Conservation (phyloP, 345 rosid species). For the Hibiscus tridactylites region DNA sequence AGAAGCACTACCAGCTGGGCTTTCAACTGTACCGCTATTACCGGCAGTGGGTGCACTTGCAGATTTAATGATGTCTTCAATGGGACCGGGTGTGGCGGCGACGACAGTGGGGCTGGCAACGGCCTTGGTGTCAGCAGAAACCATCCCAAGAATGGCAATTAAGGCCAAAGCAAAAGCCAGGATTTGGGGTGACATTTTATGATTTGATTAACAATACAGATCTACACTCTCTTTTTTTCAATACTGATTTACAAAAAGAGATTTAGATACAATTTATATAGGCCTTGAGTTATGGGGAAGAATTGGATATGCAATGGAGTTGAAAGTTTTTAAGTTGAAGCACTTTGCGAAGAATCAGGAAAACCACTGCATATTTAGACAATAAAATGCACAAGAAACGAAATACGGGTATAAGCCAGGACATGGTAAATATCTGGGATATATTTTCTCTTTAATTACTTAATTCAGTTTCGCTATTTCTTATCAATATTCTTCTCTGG, state of each 20-base stretch:
- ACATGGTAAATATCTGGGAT: neutral
- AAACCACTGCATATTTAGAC: neutral
- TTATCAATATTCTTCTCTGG: no score
- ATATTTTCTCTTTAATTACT: no score
- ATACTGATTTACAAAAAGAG: neutral
- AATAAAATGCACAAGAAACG: neutral
- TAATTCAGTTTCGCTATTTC: no score
- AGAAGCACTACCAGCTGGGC: neutral
- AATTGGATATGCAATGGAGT: neutral
- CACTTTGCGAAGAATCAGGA: neutral
- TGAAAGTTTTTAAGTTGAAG: neutral
- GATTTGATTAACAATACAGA: neutral
- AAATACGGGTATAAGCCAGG: neutral
- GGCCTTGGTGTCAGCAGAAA: constrained; percentile 19
- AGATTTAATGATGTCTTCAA: neutral
- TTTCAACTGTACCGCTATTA: neutral
- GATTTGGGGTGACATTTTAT: constrained; percentile 30
- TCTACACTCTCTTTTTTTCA: neutral
- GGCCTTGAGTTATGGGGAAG: neutral
- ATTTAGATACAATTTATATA: neutral
- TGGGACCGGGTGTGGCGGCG: neutral
- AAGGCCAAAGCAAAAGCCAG: constrained; percentile 25
- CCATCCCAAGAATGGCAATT: constrained; percentile 19
- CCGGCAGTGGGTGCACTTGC: neutral
- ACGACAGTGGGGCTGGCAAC: neutral